Percentiles rank a stretch among this genome's conserved stretches.
Evolutionary conservation across 164 flowering plant genomes (phyloP).

Genomic region (Annona squamosa): DNA sequence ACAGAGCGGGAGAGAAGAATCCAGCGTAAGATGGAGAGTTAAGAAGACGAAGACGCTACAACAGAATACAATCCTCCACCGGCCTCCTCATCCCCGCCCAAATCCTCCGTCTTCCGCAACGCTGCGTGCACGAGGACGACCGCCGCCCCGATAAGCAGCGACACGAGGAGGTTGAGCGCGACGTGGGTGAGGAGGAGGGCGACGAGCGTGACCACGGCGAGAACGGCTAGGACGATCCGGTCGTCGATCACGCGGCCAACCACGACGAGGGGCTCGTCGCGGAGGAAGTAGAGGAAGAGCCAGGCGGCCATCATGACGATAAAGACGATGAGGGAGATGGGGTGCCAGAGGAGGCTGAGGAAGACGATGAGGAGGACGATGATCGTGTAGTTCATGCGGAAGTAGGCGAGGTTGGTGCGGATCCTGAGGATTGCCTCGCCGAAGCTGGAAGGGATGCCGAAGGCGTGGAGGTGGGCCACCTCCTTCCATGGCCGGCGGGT

Average conservation of each 20-base stretch:
- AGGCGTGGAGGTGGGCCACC: conserved; percentile 22
- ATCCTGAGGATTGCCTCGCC: conserved; percentile 20
- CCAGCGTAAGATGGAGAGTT: not conserved
- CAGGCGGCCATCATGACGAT: conserved; percentile 36
- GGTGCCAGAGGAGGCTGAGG: conserved; percentile 50
- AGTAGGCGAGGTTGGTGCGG: conserved; percentile 29
- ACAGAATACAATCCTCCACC: conserved; percentile 7
- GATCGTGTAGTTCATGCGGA: conserved; percentile 45
- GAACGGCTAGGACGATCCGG: conserved; percentile 22
- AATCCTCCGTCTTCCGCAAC: conserved; percentile 40
- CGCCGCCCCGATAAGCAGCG: conserved; percentile 26
- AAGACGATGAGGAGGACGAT: conserved; percentile 34
- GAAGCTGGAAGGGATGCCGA: conserved; percentile 26
- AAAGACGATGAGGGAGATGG: conserved; percentile 45
- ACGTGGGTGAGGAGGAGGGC: conserved; percentile 35
- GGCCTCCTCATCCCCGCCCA: conserved; percentile 25
- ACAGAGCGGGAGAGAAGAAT: not conserved
- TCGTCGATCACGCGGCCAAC: conserved; percentile 28
- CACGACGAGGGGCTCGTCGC: conserved; percentile 36
- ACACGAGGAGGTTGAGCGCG: conserved; percentile 26
- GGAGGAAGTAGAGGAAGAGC: conserved; percentile 51
- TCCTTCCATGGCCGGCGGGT: conserved; percentile 49
- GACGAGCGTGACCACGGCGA: conserved; percentile 31
- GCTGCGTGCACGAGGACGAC: conserved; percentile 32
- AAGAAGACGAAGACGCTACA: conserved; percentile 8